These are phyloP conservation scores for Triticum monococcum DNA, from an alignment of 176 grass and related monocot species.

Conservation along the genomic window DNA sequence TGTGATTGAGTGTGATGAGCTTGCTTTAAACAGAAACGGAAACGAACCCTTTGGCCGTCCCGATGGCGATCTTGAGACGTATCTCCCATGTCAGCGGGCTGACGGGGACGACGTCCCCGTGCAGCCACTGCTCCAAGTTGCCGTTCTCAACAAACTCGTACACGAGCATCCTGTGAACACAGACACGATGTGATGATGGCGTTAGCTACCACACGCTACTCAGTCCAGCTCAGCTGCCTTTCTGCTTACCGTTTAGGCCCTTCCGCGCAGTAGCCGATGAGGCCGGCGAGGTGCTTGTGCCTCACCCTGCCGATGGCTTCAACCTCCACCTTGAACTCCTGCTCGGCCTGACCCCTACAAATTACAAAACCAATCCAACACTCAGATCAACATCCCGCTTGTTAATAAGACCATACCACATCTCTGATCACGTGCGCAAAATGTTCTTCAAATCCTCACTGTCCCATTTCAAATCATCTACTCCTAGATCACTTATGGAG, in stretches of 20 bases:
- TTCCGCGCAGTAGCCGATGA: constrained; percentile 91
- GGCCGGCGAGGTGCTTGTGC: constrained; percentile 88
- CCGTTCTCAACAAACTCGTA: constrained; percentile 98
- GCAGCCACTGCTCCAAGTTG: constrained; percentile 94
- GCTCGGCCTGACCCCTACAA: constrained; percentile 91
- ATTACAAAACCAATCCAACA: constrained; percentile 29
- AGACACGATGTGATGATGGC: neutral
- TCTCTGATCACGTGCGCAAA: neutral
- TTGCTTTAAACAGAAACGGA: neutral
- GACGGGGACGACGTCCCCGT: constrained; percentile 57
- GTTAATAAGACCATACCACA: neutral
- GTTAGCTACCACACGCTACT: constrained; percentile 2
- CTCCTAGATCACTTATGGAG: neutral
- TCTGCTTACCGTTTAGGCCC: constrained; percentile 72
- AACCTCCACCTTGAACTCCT: constrained; percentile 98
- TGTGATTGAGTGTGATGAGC: neutral
- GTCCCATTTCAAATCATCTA: neutral
- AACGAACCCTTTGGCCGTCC: constrained; percentile 94
- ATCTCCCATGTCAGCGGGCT: constrained; percentile 79
- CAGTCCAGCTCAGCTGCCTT: neutral
- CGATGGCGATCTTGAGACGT: constrained; percentile 85
- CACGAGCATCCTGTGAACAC: constrained; percentile 77
- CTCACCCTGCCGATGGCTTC: constrained; percentile 95
- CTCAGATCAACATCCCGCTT: neutral
- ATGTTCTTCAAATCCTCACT: neutral